Conservation (phyloP, 176 grass and related monocot species). For the Canna indica region DNA sequence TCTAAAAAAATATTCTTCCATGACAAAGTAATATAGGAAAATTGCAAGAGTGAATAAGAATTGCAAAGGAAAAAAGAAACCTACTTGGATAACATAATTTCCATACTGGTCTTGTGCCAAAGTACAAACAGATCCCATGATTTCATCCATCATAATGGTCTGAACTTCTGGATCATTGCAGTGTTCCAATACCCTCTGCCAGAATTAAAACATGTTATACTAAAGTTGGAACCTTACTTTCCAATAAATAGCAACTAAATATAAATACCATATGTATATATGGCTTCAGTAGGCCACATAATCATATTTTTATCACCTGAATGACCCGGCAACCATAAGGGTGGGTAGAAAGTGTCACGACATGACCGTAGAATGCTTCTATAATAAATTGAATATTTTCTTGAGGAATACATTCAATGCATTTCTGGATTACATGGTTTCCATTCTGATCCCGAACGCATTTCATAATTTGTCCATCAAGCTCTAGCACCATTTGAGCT, state of each 20-base stretch:
- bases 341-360: constrained; percentile 80
- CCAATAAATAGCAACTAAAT: not conserved
- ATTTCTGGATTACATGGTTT: constrained; percentile 97
- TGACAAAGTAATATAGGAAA: too few species aligned
- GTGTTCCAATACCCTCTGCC: constrained; percentile 88
- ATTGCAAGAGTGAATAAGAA: not conserved
- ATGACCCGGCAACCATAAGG: constrained; percentile 98
- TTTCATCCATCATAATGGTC: constrained; percentile 86
- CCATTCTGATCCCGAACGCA: constrained; percentile 95
- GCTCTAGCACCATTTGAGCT: constrained; percentile 70
- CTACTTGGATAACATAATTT: constrained; percentile 99
- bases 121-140: constrained; percentile 59
- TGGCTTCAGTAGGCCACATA: not conserved
- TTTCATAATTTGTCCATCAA: constrained; percentile 74
- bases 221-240: not conserved
- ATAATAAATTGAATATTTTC: constrained; percentile 78
- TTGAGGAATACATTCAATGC: constrained; percentile 88
- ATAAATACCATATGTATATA: not conserved
- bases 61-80: not conserved
- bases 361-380: constrained; percentile 77
- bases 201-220: not conserved
- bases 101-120: constrained; percentile 94
- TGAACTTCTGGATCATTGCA: constrained; percentile 70
- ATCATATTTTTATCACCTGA: constrained; percentile 40
- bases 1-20: not conserved